These are phyloP conservation scores for Monsonia emarginata DNA, from an alignment of 441 rosid species.

Conservation along the genomic window DNA sequence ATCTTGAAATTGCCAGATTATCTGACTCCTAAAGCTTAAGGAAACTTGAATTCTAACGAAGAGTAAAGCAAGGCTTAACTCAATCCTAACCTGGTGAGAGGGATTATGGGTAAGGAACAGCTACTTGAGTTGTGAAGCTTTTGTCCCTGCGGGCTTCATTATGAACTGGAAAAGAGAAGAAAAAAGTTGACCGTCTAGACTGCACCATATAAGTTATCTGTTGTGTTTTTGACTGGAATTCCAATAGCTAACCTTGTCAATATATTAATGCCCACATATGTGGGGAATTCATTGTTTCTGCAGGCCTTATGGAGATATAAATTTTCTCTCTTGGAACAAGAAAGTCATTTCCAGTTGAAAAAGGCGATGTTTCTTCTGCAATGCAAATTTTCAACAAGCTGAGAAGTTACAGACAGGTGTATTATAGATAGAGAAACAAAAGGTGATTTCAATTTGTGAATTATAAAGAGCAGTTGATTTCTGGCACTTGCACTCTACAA, in stretches of 20 bases:
- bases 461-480: too few species aligned
- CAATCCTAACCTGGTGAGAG: too few species aligned
- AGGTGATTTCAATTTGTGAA: too few species aligned
- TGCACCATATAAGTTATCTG: background rate
- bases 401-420: background rate
- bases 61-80: too few species aligned
- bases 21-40: too few species aligned
- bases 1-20: too few species aligned
- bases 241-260: background rate
- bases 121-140: too few species aligned
- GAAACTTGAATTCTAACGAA: too few species aligned
- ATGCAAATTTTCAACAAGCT: background rate
- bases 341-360: constrained; percentile 37
- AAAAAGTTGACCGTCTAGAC: background rate
- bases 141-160: too few species aligned
- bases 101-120: too few species aligned
- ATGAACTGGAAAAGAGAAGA: too few species aligned
- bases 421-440: background rate
- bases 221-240: background rate
- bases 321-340: constrained; percentile 41
- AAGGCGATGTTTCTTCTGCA: background rate
- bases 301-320: constrained; percentile 46
- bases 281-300: constrained; percentile 11
- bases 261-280: background rate
- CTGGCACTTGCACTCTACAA: too few species aligned